Evolutionary conservation across 805 yeast species (phyloP), one percentile per base, ranked within the genome.

Genomic region (Priceomyces carsonii): DNA sequence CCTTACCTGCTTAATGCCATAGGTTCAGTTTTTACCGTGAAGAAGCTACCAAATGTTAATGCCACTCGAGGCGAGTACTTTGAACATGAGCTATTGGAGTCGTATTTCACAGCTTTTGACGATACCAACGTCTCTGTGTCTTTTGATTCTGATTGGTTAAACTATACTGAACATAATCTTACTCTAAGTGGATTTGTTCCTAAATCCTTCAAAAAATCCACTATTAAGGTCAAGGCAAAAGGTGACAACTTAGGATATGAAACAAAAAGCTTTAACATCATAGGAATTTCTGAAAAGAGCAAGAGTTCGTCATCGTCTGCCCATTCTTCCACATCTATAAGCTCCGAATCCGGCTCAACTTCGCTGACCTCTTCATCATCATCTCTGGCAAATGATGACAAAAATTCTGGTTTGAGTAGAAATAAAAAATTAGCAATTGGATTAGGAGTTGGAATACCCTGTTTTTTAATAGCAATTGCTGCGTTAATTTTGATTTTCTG

Each of bases 381-480:
- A 7, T 24, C 54, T 8, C 37, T 49, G 9, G 29, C 47, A n/a
- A 7, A 39, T 14, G 29, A 12, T 38, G 18, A 18, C 21, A 7
- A 33, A 10, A 19, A 33, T 12, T 31, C 44, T 16, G 35, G 52
- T 10, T 33, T 47, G 18, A 35, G 55, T 23, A 61, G 59, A 28
- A 69, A 66, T 34, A 82, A 75, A 45, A 74, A 76, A 2, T 66
- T 86, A n/a, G 96, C 95, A 0, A 85, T 91, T 53, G 95, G 90
- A 1, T 73, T 90, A 40, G 97, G 96, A 36, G 90, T 85, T n/a
- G 86, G 83, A 2, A 72, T 93, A 30, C 95, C 96, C 1, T 53
- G 74, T 0, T 61, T 77, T 3, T 72, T 73, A 2, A 48, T 85
- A 0, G 48, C 80, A 6, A 45, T 79, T 2, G 71, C 77, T 0